These are phyloP conservation scores for Jimgerdemannia flammicorona DNA, from an alignment of 192 early-diverging fungal species.

Conservation along the genomic window DNA sequence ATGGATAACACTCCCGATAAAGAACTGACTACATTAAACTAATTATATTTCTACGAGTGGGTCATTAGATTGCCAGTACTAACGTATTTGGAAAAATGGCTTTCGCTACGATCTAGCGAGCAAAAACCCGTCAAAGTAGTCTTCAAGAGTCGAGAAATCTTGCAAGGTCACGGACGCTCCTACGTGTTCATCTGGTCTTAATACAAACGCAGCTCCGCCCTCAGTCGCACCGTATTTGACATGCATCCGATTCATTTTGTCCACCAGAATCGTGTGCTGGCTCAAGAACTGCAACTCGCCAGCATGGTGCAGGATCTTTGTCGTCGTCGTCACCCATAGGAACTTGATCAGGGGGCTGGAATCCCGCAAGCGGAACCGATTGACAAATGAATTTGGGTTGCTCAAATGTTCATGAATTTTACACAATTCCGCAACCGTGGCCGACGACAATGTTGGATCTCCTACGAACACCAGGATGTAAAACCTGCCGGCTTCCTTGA, in stretches of 20 bases:
- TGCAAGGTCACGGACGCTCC: not conserved
- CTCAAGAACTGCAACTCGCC: not conserved
- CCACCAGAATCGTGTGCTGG: not conserved
- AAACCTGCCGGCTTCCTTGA: not conserved
- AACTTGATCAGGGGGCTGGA: no score
- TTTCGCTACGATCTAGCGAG: no score
- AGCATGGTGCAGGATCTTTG: no score
- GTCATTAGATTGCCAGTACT: no score
- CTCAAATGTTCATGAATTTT: not conserved
- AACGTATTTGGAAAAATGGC: no score
- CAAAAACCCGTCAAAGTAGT: not conserved
- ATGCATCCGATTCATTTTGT: not conserved
- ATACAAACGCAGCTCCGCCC: not conserved
- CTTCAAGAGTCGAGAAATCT: not conserved
- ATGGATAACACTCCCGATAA: no score
- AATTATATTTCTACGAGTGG: no score
- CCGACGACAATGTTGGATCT: not conserved
- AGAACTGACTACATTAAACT: no score
- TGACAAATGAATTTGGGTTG: no score
- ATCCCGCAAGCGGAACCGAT: no score
- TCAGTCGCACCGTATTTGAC: not conserved
- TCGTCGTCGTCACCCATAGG: no score
- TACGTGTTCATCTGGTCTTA: not conserved
- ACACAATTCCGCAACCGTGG: not conserved
- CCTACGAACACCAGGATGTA: not conserved